These are phyloP conservation scores for Entamoeba moshkovskii DNA, from an alignment of 208 protist genomes.

Conservation along the genomic window DNA sequence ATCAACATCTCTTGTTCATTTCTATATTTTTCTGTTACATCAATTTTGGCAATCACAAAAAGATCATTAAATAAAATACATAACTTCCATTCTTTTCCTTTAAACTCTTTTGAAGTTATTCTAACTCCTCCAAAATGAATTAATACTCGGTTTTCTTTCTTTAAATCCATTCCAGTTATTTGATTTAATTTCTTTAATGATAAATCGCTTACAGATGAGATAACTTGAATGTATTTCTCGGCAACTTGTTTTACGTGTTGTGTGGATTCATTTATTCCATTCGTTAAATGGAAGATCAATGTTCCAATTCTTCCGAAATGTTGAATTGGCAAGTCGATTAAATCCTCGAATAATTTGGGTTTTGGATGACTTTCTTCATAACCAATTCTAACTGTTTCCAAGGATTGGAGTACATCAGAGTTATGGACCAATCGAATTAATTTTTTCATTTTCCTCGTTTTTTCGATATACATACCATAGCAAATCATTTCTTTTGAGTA, in stretches of 20 bases:
- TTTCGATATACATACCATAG: not conserved
- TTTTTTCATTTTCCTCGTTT: not conserved
- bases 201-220: not conserved
- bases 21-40: not conserved
- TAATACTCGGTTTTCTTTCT: not conserved
- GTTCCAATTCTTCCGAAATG: not conserved
- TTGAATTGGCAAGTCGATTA: not conserved
- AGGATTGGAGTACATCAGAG: not conserved
- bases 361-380: not conserved
- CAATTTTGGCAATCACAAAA: not conserved
- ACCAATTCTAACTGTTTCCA: not conserved
- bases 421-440: not conserved
- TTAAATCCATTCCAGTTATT: not conserved
- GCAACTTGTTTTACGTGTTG: not conserved
- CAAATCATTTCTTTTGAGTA: not conserved
- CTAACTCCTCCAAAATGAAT: not conserved
- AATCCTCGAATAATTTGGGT: not conserved
- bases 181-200: not conserved
- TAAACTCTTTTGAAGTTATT: not conserved
- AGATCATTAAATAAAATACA: not conserved
- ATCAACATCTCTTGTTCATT: not conserved
- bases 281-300: not conserved
- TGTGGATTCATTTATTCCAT: not conserved
- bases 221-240: not conserved
- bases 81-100: not conserved